phyloP scores from a whole-genome alignment of 2,329 filamentous ascomycete species.

The Calycina herbarum region DNA sequence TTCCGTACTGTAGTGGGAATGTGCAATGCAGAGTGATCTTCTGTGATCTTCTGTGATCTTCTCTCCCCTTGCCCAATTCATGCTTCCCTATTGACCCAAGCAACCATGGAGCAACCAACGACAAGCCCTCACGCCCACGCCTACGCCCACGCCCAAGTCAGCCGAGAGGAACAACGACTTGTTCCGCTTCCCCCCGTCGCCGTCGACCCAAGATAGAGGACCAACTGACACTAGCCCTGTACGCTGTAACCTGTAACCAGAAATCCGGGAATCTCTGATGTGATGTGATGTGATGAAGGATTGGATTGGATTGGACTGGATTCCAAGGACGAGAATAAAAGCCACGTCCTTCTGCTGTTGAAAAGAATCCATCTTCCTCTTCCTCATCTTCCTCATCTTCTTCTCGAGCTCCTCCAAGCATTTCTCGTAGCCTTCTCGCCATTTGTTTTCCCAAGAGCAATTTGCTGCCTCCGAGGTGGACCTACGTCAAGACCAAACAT shows the following conservation, averaged over 20 bases:
- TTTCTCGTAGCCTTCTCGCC: background rate
- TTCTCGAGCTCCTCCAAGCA: background rate
- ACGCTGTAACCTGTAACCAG: background rate
- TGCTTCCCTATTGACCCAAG: background rate
- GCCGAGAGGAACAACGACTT: background rate
- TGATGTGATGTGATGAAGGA: no score
- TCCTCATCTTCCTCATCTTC: background rate
- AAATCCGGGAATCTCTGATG: background rate
- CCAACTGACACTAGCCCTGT: background rate
- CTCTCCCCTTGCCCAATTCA: constrained; percentile 1
- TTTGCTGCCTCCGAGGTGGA: background rate
- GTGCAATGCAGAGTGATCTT: background rate
- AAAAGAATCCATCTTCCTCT: background rate
- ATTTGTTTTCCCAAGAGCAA: background rate
- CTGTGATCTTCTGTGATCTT: background rate
- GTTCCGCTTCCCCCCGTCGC: background rate
- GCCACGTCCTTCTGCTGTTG: background rate
- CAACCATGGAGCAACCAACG: background rate
- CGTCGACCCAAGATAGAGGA: background rate
- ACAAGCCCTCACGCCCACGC: background rate
- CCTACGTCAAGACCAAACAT: background rate
- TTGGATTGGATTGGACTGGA: no score
- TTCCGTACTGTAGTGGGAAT: background rate
- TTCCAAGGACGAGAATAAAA: background rate
- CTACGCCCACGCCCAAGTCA: background rate